phyloP scores from a whole-genome alignment of 768 basidiomycete genomes.

The Leccinum fibrillosum region DNA sequence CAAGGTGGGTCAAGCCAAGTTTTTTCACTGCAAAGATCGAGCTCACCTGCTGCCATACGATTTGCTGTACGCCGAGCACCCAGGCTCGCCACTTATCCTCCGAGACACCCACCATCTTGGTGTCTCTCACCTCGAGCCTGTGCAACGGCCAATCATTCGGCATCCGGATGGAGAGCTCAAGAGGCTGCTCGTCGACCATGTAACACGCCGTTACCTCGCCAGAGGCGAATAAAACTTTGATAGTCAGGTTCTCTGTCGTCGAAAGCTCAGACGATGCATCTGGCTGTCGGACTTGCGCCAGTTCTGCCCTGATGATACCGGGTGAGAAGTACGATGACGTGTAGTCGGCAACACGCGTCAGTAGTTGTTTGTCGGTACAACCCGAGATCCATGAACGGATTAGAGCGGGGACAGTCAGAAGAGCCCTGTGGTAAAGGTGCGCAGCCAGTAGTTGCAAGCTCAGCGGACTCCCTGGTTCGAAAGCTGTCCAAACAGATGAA shows the following conservation, averaged over 20 bases:
- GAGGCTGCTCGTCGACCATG: conserved; percentile 86
- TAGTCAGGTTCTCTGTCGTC: conserved; percentile 70
- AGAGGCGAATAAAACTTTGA: conserved; percentile 70
- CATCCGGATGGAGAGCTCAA: conserved; percentile 85
- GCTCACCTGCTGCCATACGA: conserved; percentile 80
- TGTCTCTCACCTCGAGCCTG: conserved; percentile 82
- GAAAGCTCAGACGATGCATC: conserved; percentile 48
- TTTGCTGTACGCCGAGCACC: conserved; percentile 90
- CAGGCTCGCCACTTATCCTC: conserved; percentile 92
- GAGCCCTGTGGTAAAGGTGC: conserved; percentile 85
- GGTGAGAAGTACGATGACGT: conserved; percentile 88
- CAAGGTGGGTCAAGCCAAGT: neutral
- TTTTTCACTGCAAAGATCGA: conserved; percentile 2
- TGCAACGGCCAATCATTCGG: conserved; percentile 91
- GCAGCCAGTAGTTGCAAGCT: conserved; percentile 70
- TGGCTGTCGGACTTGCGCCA: conserved; percentile 66
- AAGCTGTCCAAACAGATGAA: conserved; percentile 39
- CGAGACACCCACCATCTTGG: conserved; percentile 80
- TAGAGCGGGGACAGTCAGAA: conserved; percentile 80
- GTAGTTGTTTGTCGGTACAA: conserved; percentile 86
- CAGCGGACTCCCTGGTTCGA: conserved; percentile 48
- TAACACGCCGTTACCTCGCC: conserved; percentile 86
- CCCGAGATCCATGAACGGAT: conserved; percentile 83
- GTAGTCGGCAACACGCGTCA: conserved; percentile 69
- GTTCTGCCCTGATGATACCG: conserved; percentile 77